Percentiles rank a stretch among this genome's conserved stretches.
phyloP scores from a whole-genome alignment of 2,329 filamentous ascomycete genomes.

The Fusarium phyllophilum region DNA sequence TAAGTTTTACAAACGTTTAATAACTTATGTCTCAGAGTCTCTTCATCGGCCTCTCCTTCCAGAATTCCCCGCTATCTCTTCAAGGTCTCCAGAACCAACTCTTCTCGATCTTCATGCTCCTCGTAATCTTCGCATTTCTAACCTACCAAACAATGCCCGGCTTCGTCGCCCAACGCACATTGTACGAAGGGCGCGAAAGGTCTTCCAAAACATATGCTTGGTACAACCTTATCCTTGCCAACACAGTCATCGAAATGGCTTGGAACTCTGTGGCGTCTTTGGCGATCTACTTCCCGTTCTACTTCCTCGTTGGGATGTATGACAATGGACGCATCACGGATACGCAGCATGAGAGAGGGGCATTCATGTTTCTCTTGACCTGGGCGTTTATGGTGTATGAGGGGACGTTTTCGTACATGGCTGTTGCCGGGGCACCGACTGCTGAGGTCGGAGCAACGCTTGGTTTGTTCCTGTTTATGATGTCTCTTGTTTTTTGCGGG shows the following conservation, averaged over 20 bases:
- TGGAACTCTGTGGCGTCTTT: constrained; percentile 69
- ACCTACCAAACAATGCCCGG: constrained; percentile 85
- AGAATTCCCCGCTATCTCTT: constrained; percentile 69
- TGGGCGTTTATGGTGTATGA: constrained; percentile 72
- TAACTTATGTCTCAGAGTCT: constrained; percentile 60
- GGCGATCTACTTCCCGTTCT: constrained; percentile 48
- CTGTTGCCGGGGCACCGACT: constrained; percentile 69
- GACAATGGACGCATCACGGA: constrained; percentile 71
- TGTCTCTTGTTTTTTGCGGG: constrained; percentile 37
- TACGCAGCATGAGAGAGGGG: constrained; percentile 59
- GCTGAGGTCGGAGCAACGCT: constrained; percentile 46
- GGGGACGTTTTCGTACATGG: constrained; percentile 71
- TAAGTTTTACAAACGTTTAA: rapidly evolving
- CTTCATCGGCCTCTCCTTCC: constrained; percentile 85
- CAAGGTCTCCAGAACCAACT: constrained; percentile 82
- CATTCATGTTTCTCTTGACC: constrained; percentile 71
- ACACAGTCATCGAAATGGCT: constrained; percentile 85
- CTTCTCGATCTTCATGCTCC: constrained; percentile 84
- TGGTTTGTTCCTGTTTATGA: constrained; percentile 54
- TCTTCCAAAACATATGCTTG: constrained; percentile 85
- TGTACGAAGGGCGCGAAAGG: constrained; percentile 86
- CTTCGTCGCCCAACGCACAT: constrained; percentile 80
- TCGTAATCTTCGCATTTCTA: constrained; percentile 81
- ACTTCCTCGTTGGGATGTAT: constrained; percentile 74
- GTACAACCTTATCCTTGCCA: constrained; percentile 83